These are phyloP conservation scores for Chimonanthus salicifolius DNA, from an alignment of 164 flowering plant genomes.

Conservation along the genomic window DNA sequence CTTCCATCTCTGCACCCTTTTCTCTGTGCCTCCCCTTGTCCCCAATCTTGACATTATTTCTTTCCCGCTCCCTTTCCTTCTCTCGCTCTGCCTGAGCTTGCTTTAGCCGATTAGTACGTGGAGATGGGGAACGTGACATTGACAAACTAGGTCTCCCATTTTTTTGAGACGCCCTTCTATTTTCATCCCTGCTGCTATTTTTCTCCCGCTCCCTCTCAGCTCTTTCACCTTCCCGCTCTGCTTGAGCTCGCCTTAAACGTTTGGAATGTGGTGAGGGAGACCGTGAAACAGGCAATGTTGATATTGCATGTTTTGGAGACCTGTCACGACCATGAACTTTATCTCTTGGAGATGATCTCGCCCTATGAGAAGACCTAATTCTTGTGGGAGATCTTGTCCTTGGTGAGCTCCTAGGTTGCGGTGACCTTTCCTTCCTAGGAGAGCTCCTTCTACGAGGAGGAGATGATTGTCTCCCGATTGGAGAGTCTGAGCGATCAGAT, in stretches of 20 bases:
- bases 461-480: constrained; percentile 23
- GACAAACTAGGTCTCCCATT: neutral
- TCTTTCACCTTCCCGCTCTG: constrained; percentile 28
- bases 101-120: constrained; percentile 6
- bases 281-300: constrained; percentile 19
- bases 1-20: constrained; percentile 28
- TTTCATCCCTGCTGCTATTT: constrained; percentile 5
- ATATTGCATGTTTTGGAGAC: constrained; percentile 26
- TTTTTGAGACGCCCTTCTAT: neutral
- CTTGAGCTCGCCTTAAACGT: constrained; percentile 40
- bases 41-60: constrained; percentile 16
- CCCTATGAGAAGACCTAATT: constrained; percentile 18
- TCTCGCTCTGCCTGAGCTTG: constrained; percentile 1
- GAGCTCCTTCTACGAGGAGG: constrained; percentile 42
- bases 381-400: constrained; percentile 31
- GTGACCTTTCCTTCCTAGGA: constrained; percentile 38
- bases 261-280: constrained; percentile 60
- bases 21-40: constrained; percentile 29
- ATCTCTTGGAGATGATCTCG: constrained; percentile 22
- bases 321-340: constrained; percentile 20
- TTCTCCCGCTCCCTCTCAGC: constrained; percentile 23
- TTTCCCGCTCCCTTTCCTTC: constrained; percentile 9
- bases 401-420: constrained; percentile 37
- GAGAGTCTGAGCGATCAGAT: constrained; percentile 35
- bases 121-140: constrained; percentile 4